Evolutionary conservation across 73 alveolate species (phyloP).

Genomic region (Paraurostyla sp.): DNA sequence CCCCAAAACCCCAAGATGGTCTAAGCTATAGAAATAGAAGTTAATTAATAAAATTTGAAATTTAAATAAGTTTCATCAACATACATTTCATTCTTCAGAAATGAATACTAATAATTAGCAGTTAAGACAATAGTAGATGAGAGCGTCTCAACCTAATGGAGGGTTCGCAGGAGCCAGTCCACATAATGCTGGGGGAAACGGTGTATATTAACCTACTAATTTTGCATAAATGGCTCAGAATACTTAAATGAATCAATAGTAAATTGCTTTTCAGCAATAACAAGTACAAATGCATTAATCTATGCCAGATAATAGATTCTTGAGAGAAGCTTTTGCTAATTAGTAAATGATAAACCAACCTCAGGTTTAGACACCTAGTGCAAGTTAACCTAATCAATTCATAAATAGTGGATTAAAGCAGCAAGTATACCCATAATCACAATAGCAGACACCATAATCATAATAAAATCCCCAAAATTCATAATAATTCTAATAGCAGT

Average conservation of each 20-base stretch:
- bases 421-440: neutral
- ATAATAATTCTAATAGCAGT: neutral
- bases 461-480: neutral
- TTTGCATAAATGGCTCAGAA: neutral
- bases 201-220: constrained; percentile 16
- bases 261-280: neutral
- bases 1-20: no score
- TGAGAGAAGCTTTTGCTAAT: constrained; percentile 41
- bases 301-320: constrained; percentile 31
- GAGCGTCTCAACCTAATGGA: neutral
- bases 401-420: constrained; percentile 4
- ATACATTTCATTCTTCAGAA: neutral
- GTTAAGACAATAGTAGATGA: neutral
- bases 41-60: constrained; percentile 11
- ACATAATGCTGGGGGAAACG: neutral
- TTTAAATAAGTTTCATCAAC: neutral
- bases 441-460: constrained; percentile 10
- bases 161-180: constrained; percentile 4
- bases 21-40: no score
- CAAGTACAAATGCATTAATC: neutral
- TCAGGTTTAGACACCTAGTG: neutral
- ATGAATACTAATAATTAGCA: constrained; percentile 3
- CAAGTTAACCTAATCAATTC: neutral
- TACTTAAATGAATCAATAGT: neutral
- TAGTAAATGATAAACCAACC: neutral